Evolutionary conservation across 768 basidiomycete species (phyloP).

Genomic region (Pulveroboletus sp.): DNA sequence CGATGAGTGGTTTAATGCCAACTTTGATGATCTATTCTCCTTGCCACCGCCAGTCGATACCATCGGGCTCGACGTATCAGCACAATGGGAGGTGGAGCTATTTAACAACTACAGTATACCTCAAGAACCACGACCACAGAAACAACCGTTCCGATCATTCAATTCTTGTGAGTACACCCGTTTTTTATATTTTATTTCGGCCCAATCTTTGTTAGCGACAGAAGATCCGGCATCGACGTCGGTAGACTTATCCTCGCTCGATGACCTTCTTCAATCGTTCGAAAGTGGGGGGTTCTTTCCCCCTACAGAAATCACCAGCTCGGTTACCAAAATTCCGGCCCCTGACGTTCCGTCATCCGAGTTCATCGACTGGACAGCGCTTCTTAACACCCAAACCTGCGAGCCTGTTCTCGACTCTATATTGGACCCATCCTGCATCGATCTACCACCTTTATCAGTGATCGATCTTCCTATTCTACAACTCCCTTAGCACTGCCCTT

Average conservation of each 20-base stretch:
- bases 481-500: background rate
- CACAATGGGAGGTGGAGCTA: constrained; percentile 33
- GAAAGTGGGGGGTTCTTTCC: background rate
- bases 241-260: background rate
- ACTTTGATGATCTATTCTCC: constrained; percentile 22
- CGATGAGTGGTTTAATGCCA: constrained; percentile 36
- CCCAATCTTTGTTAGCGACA: background rate
- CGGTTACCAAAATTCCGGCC: background rate
- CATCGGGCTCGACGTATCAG: constrained; percentile 21
- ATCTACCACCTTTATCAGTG: background rate
- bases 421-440: background rate
- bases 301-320: background rate
- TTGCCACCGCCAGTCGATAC: constrained; percentile 21
- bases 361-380: constrained; percentile 12
- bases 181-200: too few species aligned
- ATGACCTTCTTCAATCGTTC: constrained; percentile 7
- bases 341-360: background rate
- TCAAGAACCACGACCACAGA: constrained; percentile 2
- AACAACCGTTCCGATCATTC: background rate
- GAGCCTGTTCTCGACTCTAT: background rate
- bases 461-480: constrained; percentile 9
- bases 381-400: too few species aligned
- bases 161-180: background rate
- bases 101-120: constrained; percentile 24
- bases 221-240: background rate